These are phyloP conservation scores for Calophaca sinica DNA, from an alignment of 306 rosid genomes.

Conservation along the genomic window DNA sequence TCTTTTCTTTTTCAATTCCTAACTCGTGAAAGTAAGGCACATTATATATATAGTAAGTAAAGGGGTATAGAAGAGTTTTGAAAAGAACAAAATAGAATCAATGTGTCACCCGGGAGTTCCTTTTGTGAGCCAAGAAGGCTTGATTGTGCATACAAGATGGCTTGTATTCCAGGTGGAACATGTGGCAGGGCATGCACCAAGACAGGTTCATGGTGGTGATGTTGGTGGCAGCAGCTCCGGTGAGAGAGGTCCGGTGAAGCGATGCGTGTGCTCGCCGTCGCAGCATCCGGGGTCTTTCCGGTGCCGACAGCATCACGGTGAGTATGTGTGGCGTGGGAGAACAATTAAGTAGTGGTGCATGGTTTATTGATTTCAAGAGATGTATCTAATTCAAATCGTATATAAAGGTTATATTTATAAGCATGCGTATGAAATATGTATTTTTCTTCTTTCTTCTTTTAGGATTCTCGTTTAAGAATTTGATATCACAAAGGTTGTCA, in stretches of 20 bases:
- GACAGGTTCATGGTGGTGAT: slow-evolving; percentile 37
- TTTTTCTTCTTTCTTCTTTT: background rate
- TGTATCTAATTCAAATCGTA: slow-evolving; percentile 5
- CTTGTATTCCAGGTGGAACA: slow-evolving; percentile 28
- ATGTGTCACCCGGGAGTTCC: slow-evolving; percentile 71
- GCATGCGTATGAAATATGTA: slow-evolving; percentile 16
- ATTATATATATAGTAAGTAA: background rate
- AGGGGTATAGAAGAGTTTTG: slow-evolving; percentile 14
- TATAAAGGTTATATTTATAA: slow-evolving; percentile 11
- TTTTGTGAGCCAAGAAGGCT: slow-evolving; percentile 42
- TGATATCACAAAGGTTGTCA: slow-evolving; percentile 30
- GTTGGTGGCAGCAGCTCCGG: slow-evolving; percentile 2
- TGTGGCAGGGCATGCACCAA: slow-evolving; percentile 40
- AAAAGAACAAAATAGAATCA: slow-evolving; percentile 4
- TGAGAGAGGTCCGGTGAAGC: slow-evolving; percentile 31
- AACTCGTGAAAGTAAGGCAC: slow-evolving; percentile 38
- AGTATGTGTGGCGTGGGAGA: slow-evolving; percentile 75
- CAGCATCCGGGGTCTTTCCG: slow-evolving; percentile 88
- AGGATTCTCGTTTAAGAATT: slow-evolving; percentile 1
- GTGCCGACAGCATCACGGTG: slow-evolving; percentile 75
- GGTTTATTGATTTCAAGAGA: background rate
- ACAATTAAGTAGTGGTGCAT: slow-evolving; percentile 4
- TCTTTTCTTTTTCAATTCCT: slow-evolving; percentile 57
- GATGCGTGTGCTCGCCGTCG: slow-evolving; percentile 82
- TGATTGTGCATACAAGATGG: slow-evolving; percentile 52